Conservation (phyloP, 2,329 filamentous ascomycete species). For the Pseudopyricularia javanii region DNA sequence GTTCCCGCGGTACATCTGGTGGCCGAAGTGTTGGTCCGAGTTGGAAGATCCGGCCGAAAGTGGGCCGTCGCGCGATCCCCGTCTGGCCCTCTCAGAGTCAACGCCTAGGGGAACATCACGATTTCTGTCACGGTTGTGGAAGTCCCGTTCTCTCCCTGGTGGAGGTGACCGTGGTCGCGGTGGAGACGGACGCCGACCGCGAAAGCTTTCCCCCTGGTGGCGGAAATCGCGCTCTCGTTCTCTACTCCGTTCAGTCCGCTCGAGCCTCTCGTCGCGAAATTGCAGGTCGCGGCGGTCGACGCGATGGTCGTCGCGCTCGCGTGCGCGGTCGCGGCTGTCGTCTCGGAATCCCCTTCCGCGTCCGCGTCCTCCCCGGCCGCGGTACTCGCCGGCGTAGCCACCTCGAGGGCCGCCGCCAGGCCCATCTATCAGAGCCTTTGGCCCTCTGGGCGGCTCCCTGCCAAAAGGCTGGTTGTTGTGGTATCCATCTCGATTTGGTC, state of each 20-base stretch:
- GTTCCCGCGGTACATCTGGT: constrained; percentile 40
- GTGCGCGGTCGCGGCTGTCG: constrained; percentile 47
- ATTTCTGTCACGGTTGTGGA: constrained; percentile 1
- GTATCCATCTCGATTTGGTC: constrained; percentile 44
- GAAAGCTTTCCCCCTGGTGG: constrained; percentile 39
- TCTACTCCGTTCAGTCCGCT: constrained; percentile 46
- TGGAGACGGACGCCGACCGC: constrained; percentile 49
- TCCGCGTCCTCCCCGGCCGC: constrained; percentile 42
- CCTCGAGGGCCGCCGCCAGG: constrained; percentile 54
- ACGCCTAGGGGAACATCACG: constrained; percentile 46
- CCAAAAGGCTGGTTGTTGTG: constrained; percentile 35
- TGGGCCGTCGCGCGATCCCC: constrained; percentile 61
- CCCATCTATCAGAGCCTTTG: constrained; percentile 64
- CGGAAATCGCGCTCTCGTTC: constrained; percentile 42
- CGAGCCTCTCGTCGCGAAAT: constrained; percentile 46
- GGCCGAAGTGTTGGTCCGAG: constrained; percentile 51
- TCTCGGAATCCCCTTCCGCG: constrained; percentile 48
- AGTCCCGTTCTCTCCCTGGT: constrained; percentile 34
- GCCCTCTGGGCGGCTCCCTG: constrained; percentile 68
- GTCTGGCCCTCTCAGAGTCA: constrained; percentile 54
- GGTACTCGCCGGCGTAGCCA: constrained; percentile 53
- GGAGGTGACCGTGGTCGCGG: constrained; percentile 55
- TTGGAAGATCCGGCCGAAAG: constrained; percentile 59
- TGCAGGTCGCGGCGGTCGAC: constrained; percentile 35
- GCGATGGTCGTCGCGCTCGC: constrained; percentile 50